Base-by-base conservation (phyloP, 305 asterid genomes). In the Fraxinus sp. region DNA sequence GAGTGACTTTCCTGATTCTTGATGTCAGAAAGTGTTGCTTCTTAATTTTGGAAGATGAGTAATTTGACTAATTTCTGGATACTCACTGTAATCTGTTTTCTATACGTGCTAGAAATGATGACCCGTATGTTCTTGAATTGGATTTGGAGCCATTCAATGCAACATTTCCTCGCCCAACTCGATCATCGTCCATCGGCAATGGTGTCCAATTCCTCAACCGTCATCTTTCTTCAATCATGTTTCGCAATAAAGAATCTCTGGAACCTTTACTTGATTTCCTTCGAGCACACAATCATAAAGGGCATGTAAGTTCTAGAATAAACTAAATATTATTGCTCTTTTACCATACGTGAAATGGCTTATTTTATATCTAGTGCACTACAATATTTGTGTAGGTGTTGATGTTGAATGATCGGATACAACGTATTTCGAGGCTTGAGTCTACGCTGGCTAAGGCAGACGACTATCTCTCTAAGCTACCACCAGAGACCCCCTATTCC, bases 61-160 rank as follows among this genome's bases (percentile, higher is more conserved):
- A 62, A 76, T 66, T 30, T n/a, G 0, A 64, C 33, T 64, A 24
- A 64, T 68, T 68, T 77, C 26, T 10, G 46, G 57, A 82, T 82
- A 20, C 36, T 83, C 7, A 33, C 68, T 71, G 33, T 37, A 68
- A 32, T 72, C 36, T 80, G 68, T n/a, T 88, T 88, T 78, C 44
- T 22, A 35, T 89, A 6, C 84, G 55, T 52, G 80, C 52, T 79
- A 97, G 99, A 87, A 39, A 36, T 72, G 90, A 93, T 26, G 89
- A 88, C 24, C 90, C 84, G 0, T 92, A 83, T 84, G 88, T 88
- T 86, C 98, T 97, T 75, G 99, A 97, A 90, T 90, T 97, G 88
- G 99, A 97, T 90, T 91, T 96, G 36, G 98, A 95, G 94, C 99
- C 99, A 70, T 97, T 97, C 89, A 93, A 93, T 88, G 97, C 95